Conservation (phyloP, 2,329 filamentous ascomycete species). For the Aspergillus phoenicis region DNA sequence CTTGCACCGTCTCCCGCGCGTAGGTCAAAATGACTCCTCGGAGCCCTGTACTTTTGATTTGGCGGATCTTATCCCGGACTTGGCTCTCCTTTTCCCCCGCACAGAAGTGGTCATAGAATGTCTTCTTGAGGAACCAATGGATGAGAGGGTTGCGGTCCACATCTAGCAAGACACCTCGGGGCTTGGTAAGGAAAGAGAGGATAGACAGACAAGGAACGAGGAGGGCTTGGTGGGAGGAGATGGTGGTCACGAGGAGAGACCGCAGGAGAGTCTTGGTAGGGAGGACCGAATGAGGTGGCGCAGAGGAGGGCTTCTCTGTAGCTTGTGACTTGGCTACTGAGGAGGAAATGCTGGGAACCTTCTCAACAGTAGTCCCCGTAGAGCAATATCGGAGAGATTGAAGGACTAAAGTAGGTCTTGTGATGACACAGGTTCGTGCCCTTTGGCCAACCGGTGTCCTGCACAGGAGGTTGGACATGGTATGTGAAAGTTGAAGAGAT, state of each 20-base stretch:
- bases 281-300: not conserved
- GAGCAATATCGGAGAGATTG: not conserved
- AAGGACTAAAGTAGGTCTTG: not conserved
- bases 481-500: not conserved
- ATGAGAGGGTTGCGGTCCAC: slow-evolving; percentile 76
- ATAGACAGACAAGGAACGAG: slow-evolving; percentile 69
- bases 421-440: not conserved
- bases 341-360: not conserved
- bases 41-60: slow-evolving; percentile 74
- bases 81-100: slow-evolving; percentile 78
- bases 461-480: not conserved
- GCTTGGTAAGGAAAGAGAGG: slow-evolving; percentile 25
- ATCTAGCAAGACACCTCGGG: slow-evolving; percentile 56
- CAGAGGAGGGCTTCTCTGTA: not conserved
- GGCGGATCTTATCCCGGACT: slow-evolving; percentile 59
- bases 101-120: slow-evolving; percentile 84
- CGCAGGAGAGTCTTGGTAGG: slow-evolving; percentile 33
- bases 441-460: not conserved
- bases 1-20: slow-evolving; percentile 75
- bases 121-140: slow-evolving; percentile 64
- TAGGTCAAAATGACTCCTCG: slow-evolving; percentile 83
- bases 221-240: slow-evolving; percentile 58
- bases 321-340: not conserved
- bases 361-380: not conserved
- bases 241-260: slow-evolving; percentile 49